Conservation (phyloP, 768 basidiomycete genomes). For the Boletus reticuloceps region DNA sequence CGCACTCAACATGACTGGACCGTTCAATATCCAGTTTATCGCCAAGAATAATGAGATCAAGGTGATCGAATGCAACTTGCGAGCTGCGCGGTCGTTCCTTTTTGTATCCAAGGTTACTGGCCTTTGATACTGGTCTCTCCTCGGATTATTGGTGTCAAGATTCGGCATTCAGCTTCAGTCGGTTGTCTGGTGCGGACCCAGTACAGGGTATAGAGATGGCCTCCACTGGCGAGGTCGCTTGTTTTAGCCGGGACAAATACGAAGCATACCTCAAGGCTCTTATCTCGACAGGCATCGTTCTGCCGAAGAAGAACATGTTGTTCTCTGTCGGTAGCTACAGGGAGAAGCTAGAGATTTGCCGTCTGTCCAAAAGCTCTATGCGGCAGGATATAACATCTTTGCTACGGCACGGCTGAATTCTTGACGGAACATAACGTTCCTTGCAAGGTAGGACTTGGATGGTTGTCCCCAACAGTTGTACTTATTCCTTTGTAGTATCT, state of each 20-base stretch:
- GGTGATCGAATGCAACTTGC: constrained; percentile 98
- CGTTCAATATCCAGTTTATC: constrained; percentile 99
- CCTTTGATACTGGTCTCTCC: constrained; percentile 81
- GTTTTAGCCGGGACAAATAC: constrained; percentile 96
- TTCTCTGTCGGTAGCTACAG: constrained; percentile 96
- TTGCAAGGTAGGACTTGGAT: constrained; percentile 67
- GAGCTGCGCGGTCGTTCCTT: constrained; percentile 96
- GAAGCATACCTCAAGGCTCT: constrained; percentile 99
- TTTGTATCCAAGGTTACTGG: constrained; percentile 99
- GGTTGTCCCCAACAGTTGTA: not conserved
- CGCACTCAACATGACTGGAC: constrained; percentile 96
- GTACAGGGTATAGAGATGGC: constrained; percentile 99
- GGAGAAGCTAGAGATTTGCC: constrained; percentile 95
- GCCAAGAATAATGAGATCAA: constrained; percentile 99
- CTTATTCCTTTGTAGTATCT: constrained; percentile 59
- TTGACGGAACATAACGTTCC: constrained; percentile 94
- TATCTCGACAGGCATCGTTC: constrained; percentile 93
- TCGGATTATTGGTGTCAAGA: constrained; percentile 97
- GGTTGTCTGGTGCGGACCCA: constrained; percentile 95
- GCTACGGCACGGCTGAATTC: constrained; percentile 98
- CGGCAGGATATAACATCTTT: constrained; percentile 93
- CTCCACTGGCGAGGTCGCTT: constrained; percentile 98
- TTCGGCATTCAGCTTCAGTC: constrained; percentile 98
- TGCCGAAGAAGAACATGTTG: constrained; percentile 95
- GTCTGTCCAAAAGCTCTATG: constrained; percentile 90